Percentiles rank a stretch among this genome's conserved stretches.
Conservation (phyloP, 2,329 filamentous ascomycete species). For the Phaeosphaeria sp. region DNA sequence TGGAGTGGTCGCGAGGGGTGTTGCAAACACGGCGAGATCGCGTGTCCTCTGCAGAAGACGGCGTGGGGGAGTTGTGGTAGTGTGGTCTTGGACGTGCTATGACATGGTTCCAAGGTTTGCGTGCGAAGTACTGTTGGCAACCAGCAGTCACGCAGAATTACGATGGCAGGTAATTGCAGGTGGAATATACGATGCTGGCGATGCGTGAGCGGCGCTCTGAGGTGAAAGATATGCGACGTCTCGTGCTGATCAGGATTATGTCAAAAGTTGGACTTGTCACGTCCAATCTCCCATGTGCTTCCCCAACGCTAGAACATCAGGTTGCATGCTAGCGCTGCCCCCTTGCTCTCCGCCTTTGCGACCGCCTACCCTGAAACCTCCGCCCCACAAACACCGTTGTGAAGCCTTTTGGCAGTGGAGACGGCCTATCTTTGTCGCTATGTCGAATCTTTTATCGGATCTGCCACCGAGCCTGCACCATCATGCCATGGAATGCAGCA, state of each 20-base stretch:
- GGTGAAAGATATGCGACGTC: constrained; percentile 8
- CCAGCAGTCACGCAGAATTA: background rate
- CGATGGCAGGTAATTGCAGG: background rate
- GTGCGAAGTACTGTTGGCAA: background rate
- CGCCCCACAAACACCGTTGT: background rate
- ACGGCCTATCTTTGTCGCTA: background rate
- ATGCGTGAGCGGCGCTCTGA: background rate
- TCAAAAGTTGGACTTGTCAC: background rate
- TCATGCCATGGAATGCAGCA: background rate
- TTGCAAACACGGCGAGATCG: background rate
- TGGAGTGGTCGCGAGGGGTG: constrained; percentile 1
- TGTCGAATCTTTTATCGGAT: no score
- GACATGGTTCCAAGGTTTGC: constrained; percentile 12
- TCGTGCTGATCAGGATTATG: constrained; percentile 8
- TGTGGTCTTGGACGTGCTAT: constrained; percentile 17
- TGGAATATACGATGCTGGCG: background rate
- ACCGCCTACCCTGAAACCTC: background rate
- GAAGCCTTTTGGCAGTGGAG: background rate
- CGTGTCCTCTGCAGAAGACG: constrained; percentile 10
- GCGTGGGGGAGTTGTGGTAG: constrained; percentile 12
- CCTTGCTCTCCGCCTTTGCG: background rate
- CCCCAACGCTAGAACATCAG: background rate
- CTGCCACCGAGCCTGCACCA: background rate
- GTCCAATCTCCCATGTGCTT: background rate
- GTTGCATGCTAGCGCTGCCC: background rate